A percentile compares a stretch with the other conserved stretches of the same genome.
Evolutionary conservation across 805 yeast species (phyloP).

Genomic region (Ascoidea asiatica): DNA sequence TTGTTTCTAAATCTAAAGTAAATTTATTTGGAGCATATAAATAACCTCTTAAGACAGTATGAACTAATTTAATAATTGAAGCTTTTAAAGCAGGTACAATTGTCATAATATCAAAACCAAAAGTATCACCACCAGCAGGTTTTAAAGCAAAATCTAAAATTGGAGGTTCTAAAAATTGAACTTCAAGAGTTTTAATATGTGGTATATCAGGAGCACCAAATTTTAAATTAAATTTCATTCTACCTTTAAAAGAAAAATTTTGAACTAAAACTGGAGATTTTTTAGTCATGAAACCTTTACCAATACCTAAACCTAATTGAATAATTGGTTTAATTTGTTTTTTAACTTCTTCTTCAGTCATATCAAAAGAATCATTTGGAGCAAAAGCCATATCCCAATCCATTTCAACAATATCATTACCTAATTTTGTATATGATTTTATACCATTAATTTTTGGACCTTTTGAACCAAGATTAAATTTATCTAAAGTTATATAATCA

Average conservation of each 20-base stretch:
- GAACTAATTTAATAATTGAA: conserved; percentile 57
- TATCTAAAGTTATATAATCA: conserved; percentile 58
- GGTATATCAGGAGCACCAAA: conserved; percentile 56
- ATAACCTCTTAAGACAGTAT: conserved; percentile 62
- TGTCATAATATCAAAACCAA: conserved; percentile 77
- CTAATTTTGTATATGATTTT: conserved; percentile 59
- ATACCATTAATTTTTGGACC: conserved; percentile 65
- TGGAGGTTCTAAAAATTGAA: conserved; percentile 68
- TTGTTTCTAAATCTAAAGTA: conserved; percentile 62
- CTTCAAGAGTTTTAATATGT: conserved; percentile 59
- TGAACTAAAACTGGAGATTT: conserved; percentile 68
- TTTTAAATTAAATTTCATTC: conserved; percentile 42
- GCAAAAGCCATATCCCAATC: conserved; percentile 75
- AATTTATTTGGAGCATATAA: conserved; percentile 72
- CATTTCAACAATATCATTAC: conserved; percentile 60
- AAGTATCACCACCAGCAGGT: conserved; percentile 84
- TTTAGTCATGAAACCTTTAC: conserved; percentile 70
- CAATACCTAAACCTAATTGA: conserved; percentile 67
- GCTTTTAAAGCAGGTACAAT: conserved; percentile 67
- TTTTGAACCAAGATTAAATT: conserved; percentile 70
- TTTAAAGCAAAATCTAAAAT: conserved; percentile 66
- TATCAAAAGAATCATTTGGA: conserved; percentile 71
- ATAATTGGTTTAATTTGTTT: conserved; percentile 69
- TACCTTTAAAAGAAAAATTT: conserved; percentile 65
- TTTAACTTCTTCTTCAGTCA: conserved; percentile 64